Conservation (phyloP, 1,284 basidiomycete genomes). For the Hypsizygus ulmarius region DNA sequence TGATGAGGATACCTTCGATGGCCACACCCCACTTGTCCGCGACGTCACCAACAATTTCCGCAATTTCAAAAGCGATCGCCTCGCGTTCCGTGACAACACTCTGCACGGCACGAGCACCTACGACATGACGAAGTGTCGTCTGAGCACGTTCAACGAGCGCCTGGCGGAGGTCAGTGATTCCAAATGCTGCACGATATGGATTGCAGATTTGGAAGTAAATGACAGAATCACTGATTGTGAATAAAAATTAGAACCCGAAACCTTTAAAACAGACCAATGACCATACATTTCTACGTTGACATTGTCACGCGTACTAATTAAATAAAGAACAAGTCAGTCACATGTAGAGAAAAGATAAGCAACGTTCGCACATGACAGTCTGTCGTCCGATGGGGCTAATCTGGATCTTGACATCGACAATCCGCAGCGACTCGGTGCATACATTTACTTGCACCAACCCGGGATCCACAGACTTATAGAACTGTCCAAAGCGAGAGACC, state of each 20-base stretch:
- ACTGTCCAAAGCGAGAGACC: slow-evolving; percentile 89
- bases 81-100: slow-evolving; percentile 92
- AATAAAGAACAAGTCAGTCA: slow-evolving; percentile 8
- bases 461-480: slow-evolving; percentile 94
- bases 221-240: slow-evolving; percentile 68
- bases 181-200: slow-evolving; percentile 90
- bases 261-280: slow-evolving; percentile 5
- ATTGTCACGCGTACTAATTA: slow-evolving; percentile 73
- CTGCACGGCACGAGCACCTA: slow-evolving; percentile 85
- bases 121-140: slow-evolving; percentile 93
- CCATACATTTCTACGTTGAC: slow-evolving; percentile 81
- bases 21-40: slow-evolving; percentile 93
- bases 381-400: slow-evolving; percentile 86
- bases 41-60: slow-evolving; percentile 87
- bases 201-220: slow-evolving; percentile 88
- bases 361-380: slow-evolving; percentile 60
- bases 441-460: slow-evolving; percentile 92
- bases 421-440: slow-evolving; percentile 80
- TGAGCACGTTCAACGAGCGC: slow-evolving; percentile 93
- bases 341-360: slow-evolving; percentile 3
- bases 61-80: slow-evolving; percentile 93
- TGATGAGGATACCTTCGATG: slow-evolving; percentile 93
- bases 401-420: slow-evolving; percentile 94
- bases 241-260: slow-evolving; percentile 14
- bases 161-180: slow-evolving; percentile 84